Evolutionary conservation across 78 protist species (phyloP).

Genomic region (Monosiga brevicollis): DNA sequence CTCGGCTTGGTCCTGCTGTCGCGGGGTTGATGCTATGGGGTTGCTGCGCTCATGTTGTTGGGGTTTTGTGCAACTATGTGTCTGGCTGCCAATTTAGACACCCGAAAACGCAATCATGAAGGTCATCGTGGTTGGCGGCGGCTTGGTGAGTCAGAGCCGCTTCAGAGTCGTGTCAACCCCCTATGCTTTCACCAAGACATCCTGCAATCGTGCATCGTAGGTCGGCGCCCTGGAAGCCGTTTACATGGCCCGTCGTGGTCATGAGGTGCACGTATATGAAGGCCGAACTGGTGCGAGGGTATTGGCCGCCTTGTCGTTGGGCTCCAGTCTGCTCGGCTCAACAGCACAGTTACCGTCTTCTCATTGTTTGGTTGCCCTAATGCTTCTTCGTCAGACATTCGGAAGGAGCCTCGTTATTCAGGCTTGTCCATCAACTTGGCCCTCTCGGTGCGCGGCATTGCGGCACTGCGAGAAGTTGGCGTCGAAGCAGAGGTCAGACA

Average conservation of each 20-base stretch:
- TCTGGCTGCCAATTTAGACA: too few species aligned
- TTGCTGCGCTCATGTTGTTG: too few species aligned
- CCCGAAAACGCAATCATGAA: neutral
- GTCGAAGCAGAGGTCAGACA: slow-evolving; percentile 17
- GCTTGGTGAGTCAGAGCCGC: slow-evolving; percentile 3
- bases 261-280: slow-evolving; percentile 9
- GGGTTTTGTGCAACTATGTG: too few species aligned
- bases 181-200: neutral
- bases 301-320: neutral
- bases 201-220: neutral
- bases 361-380: neutral
- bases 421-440: slow-evolving; percentile 49
- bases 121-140: slow-evolving; percentile 13
- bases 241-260: neutral
- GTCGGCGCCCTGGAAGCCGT: slow-evolving; percentile 15
- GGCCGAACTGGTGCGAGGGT: neutral
- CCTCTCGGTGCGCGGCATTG: slow-evolving; percentile 22
- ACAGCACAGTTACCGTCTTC: neutral
- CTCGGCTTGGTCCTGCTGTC: too few species aligned
- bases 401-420: neutral
- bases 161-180: neutral
- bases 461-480: slow-evolving; percentile 27
- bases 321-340: neutral
- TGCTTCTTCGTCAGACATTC: slow-evolving; percentile 6
- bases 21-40: too few species aligned